Percentiles rank a stretch among this genome's conserved stretches.
Evolutionary conservation across 768 basidiomycete genomes (phyloP).

Genomic region (Mycena metata): DNA sequence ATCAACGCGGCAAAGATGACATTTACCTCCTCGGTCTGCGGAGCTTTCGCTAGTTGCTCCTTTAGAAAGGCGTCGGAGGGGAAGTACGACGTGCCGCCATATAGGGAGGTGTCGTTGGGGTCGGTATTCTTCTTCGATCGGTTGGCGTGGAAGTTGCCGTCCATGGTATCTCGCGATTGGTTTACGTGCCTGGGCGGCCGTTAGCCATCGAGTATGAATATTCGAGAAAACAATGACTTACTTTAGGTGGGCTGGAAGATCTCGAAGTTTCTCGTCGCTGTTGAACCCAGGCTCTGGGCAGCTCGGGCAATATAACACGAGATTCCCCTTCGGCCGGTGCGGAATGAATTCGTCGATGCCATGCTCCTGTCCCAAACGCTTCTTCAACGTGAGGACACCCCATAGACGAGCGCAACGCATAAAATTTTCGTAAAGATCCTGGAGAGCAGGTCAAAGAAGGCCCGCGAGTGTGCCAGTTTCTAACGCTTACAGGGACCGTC

Average conservation of each 20-base stretch:
- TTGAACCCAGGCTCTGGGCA: conserved; percentile 28
- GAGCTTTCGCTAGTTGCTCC: no score
- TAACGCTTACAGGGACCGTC: conserved; percentile 34
- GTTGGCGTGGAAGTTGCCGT: conserved; percentile 13
- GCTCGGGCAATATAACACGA: conserved; percentile 17
- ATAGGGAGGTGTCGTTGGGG: background rate
- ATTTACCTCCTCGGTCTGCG: no score
- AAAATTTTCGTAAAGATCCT: conserved; percentile 30
- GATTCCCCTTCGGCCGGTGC: conserved; percentile 20
- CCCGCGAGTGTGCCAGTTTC: background rate
- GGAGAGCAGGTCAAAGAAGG: background rate
- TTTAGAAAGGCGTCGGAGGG: no score
- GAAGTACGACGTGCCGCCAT: no score
- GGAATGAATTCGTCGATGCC: conserved; percentile 8
- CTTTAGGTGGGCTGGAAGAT: no score
- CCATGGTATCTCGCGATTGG: conserved; percentile 1
- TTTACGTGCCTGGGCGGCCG: background rate
- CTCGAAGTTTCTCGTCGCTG: background rate
- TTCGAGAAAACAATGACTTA: no score
- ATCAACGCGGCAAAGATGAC: no score
- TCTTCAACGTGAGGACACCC: conserved; percentile 1
- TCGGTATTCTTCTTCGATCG: conserved; percentile 9
- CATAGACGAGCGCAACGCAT: conserved; percentile 6
- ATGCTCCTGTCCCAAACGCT: conserved; percentile 13
- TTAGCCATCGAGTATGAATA: no score